Base-by-base conservation (phyloP, 345 rosid species). In the Anastatica hierochuntica region DNA sequence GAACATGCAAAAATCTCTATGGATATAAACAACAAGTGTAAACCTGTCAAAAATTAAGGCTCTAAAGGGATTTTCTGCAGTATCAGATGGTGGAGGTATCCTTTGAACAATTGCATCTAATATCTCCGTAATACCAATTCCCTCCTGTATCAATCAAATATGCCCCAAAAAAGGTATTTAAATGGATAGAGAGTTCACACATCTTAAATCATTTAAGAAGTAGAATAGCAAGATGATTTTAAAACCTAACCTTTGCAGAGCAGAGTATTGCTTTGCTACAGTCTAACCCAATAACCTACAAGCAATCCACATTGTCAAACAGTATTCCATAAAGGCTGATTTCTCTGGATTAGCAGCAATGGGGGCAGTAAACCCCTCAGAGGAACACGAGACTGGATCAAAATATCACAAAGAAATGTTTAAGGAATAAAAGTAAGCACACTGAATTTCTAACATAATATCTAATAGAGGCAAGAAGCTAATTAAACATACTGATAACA, bases 1-100 rank as follows among this genome's bases (percentile, higher is more conserved):
- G n/a, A n/a, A n/a, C n/a, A 38, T 33, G 60, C 12, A 37, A 48
- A 49, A 12, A 2, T 48, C 15, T 0, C 5, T 8, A 33, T 10
- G 51, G 14, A 36, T 14, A 14, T 8, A 35, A 52, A 26, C 4
- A 17, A 43, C 19, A 68, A 43, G 72, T 48, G 63, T 76, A 71
- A 68, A 90, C 95, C 98, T 87, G 72, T 92, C 98, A 78, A 88
- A 92, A 67, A 92, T 92, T 53, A 92, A 73, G 52, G 95, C 95
- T 66, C 94, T 77, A 50, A 84, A 70, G 53, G 90, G 90, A 52
- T 58, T 72, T 26, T 24, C 75, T 43, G 85, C 74, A 53, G 80
- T 79, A 65, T 83, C 75, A n/a, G 8, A 56, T 13, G 96, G 96
- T 49, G 95, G 79, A 11, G 98, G 95, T 63, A 83, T 60, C 71